Percentiles rank a stretch among this genome's conserved stretches.
Conservation (phyloP, 495 filamentous ascomycete genomes). For the Hyaloscypha bicolor region DNA sequence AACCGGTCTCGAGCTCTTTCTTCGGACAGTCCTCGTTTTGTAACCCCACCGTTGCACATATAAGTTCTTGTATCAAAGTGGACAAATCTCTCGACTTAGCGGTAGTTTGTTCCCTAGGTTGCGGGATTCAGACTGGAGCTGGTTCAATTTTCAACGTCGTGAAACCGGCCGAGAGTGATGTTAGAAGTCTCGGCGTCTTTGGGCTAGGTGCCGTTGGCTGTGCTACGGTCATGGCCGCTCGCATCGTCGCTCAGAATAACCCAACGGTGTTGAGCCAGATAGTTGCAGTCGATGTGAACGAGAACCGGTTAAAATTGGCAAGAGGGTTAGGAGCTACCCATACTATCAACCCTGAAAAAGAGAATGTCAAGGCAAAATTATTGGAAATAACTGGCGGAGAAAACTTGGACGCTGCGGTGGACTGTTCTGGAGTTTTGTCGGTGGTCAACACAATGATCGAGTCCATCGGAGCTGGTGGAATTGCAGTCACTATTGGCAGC, state of each 20-base stretch:
- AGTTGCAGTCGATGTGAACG: constrained; percentile 47
- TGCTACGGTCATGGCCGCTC: constrained; percentile 45
- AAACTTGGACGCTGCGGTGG: constrained; percentile 52
- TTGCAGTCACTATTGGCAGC: constrained; percentile 13
- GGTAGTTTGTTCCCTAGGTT: constrained; percentile 1
- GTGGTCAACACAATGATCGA: constrained; percentile 9
- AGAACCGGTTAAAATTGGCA: constrained; percentile 43
- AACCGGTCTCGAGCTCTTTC: constrained; percentile 9
- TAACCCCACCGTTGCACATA: constrained; percentile 40
- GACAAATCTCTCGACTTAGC: neutral
- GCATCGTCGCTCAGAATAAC: constrained; percentile 11
- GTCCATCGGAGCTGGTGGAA: neutral
- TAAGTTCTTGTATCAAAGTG: constrained; percentile 39
- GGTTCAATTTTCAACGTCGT: constrained; percentile 48
- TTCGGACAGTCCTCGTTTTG: constrained; percentile 39
- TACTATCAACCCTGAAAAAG: constrained; percentile 35
- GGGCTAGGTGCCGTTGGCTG: constrained; percentile 54
- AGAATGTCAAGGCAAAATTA: constrained; percentile 35
- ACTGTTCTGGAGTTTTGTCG: constrained; percentile 24
- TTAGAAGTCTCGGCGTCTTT: constrained; percentile 47
- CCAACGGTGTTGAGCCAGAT: constrained; percentile 45
- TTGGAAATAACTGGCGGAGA: constrained; percentile 41
- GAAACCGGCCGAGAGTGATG: constrained; percentile 41
- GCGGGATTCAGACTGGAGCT: constrained; percentile 43
- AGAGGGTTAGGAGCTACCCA: constrained; percentile 45